phyloP scores from a whole-genome alignment of 2,329 filamentous ascomycete species.

The Fusarium dimerum region DNA sequence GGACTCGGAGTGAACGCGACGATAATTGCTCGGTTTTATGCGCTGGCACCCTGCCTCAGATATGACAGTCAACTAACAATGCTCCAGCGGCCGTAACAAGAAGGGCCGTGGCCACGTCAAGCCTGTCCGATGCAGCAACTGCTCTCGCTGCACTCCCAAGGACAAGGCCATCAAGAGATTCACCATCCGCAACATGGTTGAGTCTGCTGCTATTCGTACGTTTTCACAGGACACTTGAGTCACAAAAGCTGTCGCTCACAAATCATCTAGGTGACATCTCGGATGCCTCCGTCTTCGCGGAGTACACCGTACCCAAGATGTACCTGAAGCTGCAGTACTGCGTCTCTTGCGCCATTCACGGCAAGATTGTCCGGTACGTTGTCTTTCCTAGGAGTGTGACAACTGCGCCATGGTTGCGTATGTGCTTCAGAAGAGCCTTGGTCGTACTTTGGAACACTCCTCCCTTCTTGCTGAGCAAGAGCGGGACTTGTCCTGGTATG shows the following conservation, averaged over 20 bases:
- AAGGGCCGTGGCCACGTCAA: conserved; percentile 99
- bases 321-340: conserved; percentile 99
- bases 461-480: conserved; percentile 10
- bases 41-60: not conserved
- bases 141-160: conserved; percentile 89
- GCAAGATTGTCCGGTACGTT: conserved; percentile 99
- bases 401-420: conserved; percentile 52
- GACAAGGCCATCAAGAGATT: conserved; percentile 99
- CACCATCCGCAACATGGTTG: conserved; percentile 99
- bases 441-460: conserved; percentile 47
- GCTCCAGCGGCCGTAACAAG: conserved; percentile 92
- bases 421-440: conserved; percentile 63
- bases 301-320: conserved; percentile 99
- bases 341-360: conserved; percentile 99
- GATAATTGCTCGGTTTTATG: conserved; percentile 8
- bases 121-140: conserved; percentile 83
- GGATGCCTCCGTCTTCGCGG: conserved; percentile 97
- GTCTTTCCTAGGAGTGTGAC: conserved; percentile 58
- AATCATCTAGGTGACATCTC: conserved; percentile 89
- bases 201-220: conserved; percentile 99
- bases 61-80: conserved; percentile 15
- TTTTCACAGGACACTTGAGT: conserved; percentile 74
- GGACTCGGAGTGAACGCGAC: not conserved
- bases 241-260: conserved; percentile 16
- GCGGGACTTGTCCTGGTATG: conserved; percentile 25